Evolutionary conservation across 352 stramenopile species (phyloP).

Genomic region (Phytophthora idaei): DNA sequence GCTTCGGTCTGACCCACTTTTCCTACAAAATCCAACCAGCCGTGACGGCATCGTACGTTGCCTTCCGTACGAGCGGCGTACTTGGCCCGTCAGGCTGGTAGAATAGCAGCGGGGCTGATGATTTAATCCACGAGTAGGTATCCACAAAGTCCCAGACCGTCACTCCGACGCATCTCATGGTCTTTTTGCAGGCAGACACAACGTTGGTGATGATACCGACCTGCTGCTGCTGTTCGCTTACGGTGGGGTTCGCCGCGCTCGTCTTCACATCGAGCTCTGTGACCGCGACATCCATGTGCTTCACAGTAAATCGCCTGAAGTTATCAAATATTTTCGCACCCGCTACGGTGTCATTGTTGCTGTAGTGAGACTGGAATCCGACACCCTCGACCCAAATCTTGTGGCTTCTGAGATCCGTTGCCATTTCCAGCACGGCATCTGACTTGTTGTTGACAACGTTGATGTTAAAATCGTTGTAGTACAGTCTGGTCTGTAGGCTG

Average conservation of each 20-base stretch:
- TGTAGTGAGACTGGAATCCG: constrained; percentile 40
- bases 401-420: constrained; percentile 15
- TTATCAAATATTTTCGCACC: constrained; percentile 36
- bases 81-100: constrained; percentile 34
- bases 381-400: constrained; percentile 36
- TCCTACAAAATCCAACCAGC: constrained; percentile 32
- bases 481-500: constrained; percentile 21
- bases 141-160: constrained; percentile 39
- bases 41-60: constrained; percentile 37
- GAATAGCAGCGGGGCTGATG: constrained; percentile 30
- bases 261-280: constrained; percentile 39
- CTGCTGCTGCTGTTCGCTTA: constrained; percentile 35
- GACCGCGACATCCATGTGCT: constrained; percentile 36
- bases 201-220: constrained; percentile 31
- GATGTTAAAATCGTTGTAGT: constrained; percentile 40
- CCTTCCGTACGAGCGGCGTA: constrained; percentile 34
- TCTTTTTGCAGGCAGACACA: constrained; percentile 41
- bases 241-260: constrained; percentile 28
- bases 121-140: constrained; percentile 30
- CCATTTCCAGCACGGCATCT: constrained; percentile 33
- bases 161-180: constrained; percentile 27
- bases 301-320: constrained; percentile 31
- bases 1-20: neutral
- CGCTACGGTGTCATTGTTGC: constrained; percentile 21
- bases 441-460: constrained; percentile 42